Conservation (phyloP, 2,329 filamentous ascomycete species). For the Aspergillus ibericus region DNA sequence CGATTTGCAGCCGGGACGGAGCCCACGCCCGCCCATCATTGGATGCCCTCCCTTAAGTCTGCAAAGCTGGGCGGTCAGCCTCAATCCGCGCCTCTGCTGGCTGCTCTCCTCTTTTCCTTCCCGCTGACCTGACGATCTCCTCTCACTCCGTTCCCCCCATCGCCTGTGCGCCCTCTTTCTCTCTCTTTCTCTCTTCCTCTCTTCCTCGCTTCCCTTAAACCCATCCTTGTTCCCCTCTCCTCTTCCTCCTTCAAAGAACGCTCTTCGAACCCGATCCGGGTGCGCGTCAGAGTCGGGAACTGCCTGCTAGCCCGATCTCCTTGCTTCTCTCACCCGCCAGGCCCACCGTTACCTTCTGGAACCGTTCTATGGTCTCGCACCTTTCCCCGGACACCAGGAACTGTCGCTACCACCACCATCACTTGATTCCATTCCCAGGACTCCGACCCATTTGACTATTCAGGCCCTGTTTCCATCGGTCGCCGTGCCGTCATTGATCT, state of each 20-base stretch:
- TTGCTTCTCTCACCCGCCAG: background rate
- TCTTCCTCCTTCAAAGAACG: background rate
- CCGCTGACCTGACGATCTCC: constrained; percentile 1
- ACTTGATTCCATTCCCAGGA: constrained; percentile 8
- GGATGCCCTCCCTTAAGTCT: constrained; percentile 8
- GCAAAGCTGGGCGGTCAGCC: constrained; percentile 1
- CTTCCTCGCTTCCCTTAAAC: too few relatives aligned
- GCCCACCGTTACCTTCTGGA: constrained; percentile 9
- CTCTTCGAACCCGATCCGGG: background rate
- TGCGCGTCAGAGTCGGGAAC: background rate
- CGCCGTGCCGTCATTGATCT: background rate
- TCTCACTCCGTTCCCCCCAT: constrained; percentile 4
- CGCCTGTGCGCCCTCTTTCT: too few relatives aligned
- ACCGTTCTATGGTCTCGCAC: constrained; percentile 4
- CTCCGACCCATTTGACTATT: constrained; percentile 1
- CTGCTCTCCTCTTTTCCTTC: constrained; percentile 3
- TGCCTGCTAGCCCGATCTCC: background rate
- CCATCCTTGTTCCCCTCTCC: constrained; percentile 9
- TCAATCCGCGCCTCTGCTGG: background rate
- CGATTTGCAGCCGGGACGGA: constrained; percentile 6
- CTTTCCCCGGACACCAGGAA: constrained; percentile 11
- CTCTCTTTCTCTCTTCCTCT: too few relatives aligned
- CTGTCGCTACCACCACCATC: background rate
- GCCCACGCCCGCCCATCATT: background rate
- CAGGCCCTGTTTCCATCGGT: background rate